Percentiles rank a stretch among this genome's conserved stretches.
Evolutionary conservation across 768 basidiomycete genomes (phyloP).

Genomic region (Pleurotus tuber-regium): DNA sequence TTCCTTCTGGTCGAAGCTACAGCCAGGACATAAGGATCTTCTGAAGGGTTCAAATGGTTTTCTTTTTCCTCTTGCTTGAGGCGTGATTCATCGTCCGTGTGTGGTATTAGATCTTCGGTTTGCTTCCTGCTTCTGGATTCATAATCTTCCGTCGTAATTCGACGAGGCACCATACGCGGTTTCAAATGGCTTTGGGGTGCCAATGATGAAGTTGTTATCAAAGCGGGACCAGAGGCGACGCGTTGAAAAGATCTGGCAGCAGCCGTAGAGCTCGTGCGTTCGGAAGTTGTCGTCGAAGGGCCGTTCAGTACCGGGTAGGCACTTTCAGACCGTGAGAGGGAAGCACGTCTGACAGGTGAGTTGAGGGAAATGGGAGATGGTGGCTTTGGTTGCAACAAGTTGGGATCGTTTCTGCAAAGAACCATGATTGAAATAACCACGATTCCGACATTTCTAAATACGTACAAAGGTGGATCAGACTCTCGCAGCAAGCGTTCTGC

Average conservation of each 20-base stretch:
- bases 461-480: slow-evolving; percentile 1
- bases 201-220: slow-evolving; percentile 25
- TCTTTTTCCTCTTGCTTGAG: slow-evolving; percentile 45
- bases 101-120: slow-evolving; percentile 9
- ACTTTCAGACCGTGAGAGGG: slow-evolving; percentile 69
- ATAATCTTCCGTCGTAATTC: slow-evolving; percentile 41
- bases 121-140: slow-evolving; percentile 11
- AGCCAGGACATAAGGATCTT: slow-evolving; percentile 25
- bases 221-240: slow-evolving; percentile 60
- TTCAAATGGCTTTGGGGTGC: background rate
- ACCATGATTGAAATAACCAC: background rate
- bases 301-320: slow-evolving; percentile 46
- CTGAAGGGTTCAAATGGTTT: slow-evolving; percentile 39
- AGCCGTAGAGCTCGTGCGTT: background rate
- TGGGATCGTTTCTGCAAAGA: slow-evolving; percentile 6
- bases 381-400: slow-evolving; percentile 13
- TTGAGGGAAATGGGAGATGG: slow-evolving; percentile 34
- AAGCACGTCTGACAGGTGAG: slow-evolving; percentile 41
- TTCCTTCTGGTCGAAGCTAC: slow-evolving; percentile 24
- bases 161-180: slow-evolving; percentile 28
- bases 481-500: slow-evolving; percentile 13
- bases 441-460: background rate
- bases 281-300: slow-evolving; percentile 17
- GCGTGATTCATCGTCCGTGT: slow-evolving; percentile 8
- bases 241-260: slow-evolving; percentile 57